phyloP scores from a whole-genome alignment of 2,329 filamentous ascomycete species.

The Arthroderma sp. region DNA sequence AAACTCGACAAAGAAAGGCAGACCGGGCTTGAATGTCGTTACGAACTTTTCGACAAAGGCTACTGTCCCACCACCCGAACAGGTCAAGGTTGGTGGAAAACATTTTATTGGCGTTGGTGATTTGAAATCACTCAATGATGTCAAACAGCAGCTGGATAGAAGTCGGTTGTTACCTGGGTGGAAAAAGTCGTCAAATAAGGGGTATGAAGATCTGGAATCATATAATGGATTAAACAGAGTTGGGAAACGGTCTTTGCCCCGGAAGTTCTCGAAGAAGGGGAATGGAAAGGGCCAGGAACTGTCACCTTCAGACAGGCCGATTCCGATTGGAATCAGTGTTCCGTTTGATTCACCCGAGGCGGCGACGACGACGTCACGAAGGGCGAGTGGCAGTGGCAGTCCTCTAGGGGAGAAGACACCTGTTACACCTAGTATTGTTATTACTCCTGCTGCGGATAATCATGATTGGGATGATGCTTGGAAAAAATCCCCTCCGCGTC shows the following conservation, averaged over 20 bases:
- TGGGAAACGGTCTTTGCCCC: constrained; percentile 4
- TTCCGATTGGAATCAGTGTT: constrained; percentile 34
- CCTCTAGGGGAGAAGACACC: constrained; percentile 16
- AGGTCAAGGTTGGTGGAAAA: background rate
- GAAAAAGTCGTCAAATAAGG: constrained; percentile 5
- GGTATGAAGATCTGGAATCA: constrained; percentile 11
- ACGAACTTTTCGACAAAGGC: constrained; percentile 24
- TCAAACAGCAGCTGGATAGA: constrained; percentile 9
- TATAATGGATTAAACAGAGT: constrained; percentile 2
- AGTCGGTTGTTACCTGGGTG: constrained; percentile 10
- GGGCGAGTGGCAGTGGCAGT: constrained; percentile 5
- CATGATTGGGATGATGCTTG: constrained; percentile 20
- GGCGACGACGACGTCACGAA: constrained; percentile 10
- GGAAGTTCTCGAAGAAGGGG: constrained; percentile 1
- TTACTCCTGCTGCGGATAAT: constrained; percentile 32
- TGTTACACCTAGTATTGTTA: constrained; percentile 32
- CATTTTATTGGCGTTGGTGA: background rate
- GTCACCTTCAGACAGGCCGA: constrained; percentile 32
- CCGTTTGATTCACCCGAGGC: constrained; percentile 15
- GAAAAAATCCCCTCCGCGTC: constrained; percentile 14
- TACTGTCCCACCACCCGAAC: constrained; percentile 3
- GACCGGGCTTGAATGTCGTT: constrained; percentile 29
- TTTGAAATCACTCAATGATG: constrained; percentile 3
- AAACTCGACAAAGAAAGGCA: constrained; percentile 17
- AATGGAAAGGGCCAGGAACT: constrained; percentile 19